Base-by-base conservation (phyloP, 306 rosid genomes). In the Herpetospermum pedunculosum region DNA sequence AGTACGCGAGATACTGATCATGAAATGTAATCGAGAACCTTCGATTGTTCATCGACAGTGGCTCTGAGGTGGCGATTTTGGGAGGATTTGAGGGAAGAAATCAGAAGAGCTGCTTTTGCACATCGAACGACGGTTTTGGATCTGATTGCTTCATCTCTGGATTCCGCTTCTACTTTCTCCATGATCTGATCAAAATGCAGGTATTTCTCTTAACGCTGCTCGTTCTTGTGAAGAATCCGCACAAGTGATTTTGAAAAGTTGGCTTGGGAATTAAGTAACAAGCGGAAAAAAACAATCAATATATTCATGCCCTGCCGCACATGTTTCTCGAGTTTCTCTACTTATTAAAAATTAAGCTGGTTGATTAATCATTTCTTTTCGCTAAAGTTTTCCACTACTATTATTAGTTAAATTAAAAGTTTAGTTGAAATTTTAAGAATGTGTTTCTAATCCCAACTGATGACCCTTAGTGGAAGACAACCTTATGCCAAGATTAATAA, bases 21-120 rank as follows among this genome's bases (percentile, higher is more conserved):
- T 50, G 6, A 26, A 46, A 44, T 50, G 34, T 26, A 6, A 35
- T 18, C 7, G 32, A 37, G 32, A 7, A 76, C 82, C 78, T 83
- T 52, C 40, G 74, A 43, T 68, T 58, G 55, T 48, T 38, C 28
- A 50, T 72, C 71, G 70, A 49, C 15, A 3, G 38, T 15, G 19
- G 58, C 10, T 38, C n/a, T 12, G 62, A 28, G 46, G 57, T 58
- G 37, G 79, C 47, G 80, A 80, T 48, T 54, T 6, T 74, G 73
- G 21, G 49, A 46, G 4, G 90, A 78, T 75, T 83, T 82, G 80
- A 88, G 78, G 26, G 77, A 23, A 12, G 79, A 78, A 46, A 88
- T 85, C 68, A 90, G 77, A 63, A 86, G 21, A 7, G 88, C 87
- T 8, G 86, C 92, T 76, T 86, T 90, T 12, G 89, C 88, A 74